Evolutionary conservation across 306 rosid species (phyloP).

Genomic region (Phaseolus lunatus): DNA sequence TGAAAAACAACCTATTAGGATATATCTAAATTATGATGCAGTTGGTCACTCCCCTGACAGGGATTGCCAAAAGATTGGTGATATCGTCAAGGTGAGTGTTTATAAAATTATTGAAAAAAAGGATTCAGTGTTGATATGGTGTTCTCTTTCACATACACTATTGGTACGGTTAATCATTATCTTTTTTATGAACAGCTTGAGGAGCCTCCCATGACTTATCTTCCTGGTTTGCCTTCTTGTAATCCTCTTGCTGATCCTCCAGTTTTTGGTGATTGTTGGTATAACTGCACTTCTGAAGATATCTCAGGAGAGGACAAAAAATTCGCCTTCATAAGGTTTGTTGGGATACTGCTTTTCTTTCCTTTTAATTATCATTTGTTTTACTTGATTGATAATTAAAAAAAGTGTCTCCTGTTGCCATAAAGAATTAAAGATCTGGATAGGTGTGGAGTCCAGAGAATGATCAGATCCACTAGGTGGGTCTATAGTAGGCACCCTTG

Average conservation of each 20-base stretch:
- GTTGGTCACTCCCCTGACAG: constrained; percentile 96
- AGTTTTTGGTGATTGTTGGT: constrained; percentile 90
- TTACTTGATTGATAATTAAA: not conserved
- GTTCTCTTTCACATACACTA: constrained; percentile 38
- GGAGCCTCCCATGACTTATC: constrained; percentile 72
- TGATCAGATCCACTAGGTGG: not conserved
- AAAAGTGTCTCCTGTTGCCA: not conserved
- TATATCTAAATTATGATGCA: constrained; percentile 94
- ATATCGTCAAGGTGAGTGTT: constrained; percentile 83
- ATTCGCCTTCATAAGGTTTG: constrained; percentile 87
- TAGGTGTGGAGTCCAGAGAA: constrained; percentile 7
- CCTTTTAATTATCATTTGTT: constrained; percentile 28
- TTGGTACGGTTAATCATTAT: constrained; percentile 8
- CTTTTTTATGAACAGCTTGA: constrained; percentile 74
- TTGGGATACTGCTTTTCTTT: not conserved
- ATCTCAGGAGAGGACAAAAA: constrained; percentile 87
- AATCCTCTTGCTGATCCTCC: constrained; percentile 87
- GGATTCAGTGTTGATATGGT: constrained; percentile 35
- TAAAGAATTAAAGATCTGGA: not conserved
- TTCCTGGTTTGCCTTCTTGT: constrained; percentile 73
- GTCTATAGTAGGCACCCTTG: constrained; percentile 26
- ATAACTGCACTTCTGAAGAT: constrained; percentile 91
- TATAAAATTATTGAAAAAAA: constrained; percentile 11
- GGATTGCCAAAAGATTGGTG: constrained; percentile 83
- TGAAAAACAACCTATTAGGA: constrained; percentile 86